phyloP scores from a whole-genome alignment of 2,329 filamentous ascomycete genomes.

The Paecilomyces dactylethromorphus region DNA sequence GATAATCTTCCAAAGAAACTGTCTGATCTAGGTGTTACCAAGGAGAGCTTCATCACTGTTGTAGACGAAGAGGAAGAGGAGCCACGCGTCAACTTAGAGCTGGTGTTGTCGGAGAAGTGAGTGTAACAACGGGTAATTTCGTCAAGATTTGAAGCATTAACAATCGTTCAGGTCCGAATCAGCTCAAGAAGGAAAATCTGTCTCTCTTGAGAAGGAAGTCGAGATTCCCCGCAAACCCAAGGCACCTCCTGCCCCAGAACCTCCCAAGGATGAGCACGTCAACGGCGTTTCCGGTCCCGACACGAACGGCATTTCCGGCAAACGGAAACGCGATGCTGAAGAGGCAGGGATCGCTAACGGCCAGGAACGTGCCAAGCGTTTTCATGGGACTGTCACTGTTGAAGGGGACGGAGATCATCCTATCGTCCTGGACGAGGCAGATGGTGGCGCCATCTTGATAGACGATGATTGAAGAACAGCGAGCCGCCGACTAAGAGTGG shows the following conservation, averaged over 20 bases:
- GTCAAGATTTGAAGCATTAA: slow-evolving; percentile 1
- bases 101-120: slow-evolving; percentile 43
- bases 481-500: not conserved
- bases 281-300: slow-evolving; percentile 14
- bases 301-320: slow-evolving; percentile 18
- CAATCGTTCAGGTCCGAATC: slow-evolving; percentile 18
- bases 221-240: slow-evolving; percentile 45
- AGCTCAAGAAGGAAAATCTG: slow-evolving; percentile 32
- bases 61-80: slow-evolving; percentile 67
- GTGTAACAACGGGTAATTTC: not conserved
- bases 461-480: slow-evolving; percentile 48
- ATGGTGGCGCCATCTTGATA: slow-evolving; percentile 61
- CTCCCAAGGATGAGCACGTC: slow-evolving; percentile 23
- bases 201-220: slow-evolving; percentile 32
- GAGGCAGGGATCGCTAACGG: slow-evolving; percentile 29
- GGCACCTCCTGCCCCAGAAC: slow-evolving; percentile 14
- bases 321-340: slow-evolving; percentile 41
- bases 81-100: slow-evolving; percentile 71
- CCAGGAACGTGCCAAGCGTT: slow-evolving; percentile 36
- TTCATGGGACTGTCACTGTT: slow-evolving; percentile 27
- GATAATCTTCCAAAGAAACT: slow-evolving; percentile 79
- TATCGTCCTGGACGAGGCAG: slow-evolving; percentile 43
- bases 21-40: slow-evolving; percentile 65
- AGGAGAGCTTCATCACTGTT: slow-evolving; percentile 72
- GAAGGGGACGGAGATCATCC: slow-evolving; percentile 35